Evolutionary conservation across 2,329 filamentous ascomycete species (phyloP).

Genomic region (Paraconiothyrium brasiliense): DNA sequence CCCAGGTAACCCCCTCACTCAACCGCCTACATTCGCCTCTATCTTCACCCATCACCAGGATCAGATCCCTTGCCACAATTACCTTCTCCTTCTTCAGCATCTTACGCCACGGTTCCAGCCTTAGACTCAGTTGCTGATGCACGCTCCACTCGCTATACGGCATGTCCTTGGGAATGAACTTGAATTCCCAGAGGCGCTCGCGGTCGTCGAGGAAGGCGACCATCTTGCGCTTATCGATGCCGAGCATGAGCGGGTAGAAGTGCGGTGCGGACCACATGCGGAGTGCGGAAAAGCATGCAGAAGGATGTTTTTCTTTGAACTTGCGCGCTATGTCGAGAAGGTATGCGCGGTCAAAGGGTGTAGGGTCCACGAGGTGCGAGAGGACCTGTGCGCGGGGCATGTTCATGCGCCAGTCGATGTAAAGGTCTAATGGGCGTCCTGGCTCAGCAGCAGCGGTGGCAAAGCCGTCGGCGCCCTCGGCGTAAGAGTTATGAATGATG

Average conservation of each 20-base stretch:
- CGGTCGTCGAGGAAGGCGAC: constrained; percentile 55
- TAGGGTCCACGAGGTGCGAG: constrained; percentile 44
- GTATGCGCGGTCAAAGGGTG: constrained; percentile 38
- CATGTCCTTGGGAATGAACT: constrained; percentile 61
- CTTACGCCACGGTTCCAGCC: constrained; percentile 41
- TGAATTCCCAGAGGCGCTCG: constrained; percentile 58
- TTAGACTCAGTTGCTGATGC: constrained; percentile 50
- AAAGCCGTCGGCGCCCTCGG: constrained; percentile 44
- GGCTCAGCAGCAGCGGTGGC: constrained; percentile 52
- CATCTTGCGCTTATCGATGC: constrained; percentile 44
- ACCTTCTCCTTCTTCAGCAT: constrained; percentile 50
- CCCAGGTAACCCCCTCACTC: constrained; percentile 54
- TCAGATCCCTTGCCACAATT: constrained; percentile 53
- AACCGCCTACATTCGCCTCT: constrained; percentile 53
- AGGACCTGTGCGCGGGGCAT: constrained; percentile 33
- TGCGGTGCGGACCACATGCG: constrained; percentile 59
- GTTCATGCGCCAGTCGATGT: constrained; percentile 53
- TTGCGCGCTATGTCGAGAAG: constrained; percentile 44
- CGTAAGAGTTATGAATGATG: constrained; percentile 50
- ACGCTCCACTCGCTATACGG: constrained; percentile 55
- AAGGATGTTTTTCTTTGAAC: constrained; percentile 36
- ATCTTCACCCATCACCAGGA: constrained; percentile 58
- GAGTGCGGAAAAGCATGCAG: constrained; percentile 55
- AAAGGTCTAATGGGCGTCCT: constrained; percentile 52
- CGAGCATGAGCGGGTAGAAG: constrained; percentile 61